These are phyloP conservation scores for Decorospora gaudefroyi DNA, from an alignment of 2,329 filamentous ascomycete species.

Conservation along the genomic window DNA sequence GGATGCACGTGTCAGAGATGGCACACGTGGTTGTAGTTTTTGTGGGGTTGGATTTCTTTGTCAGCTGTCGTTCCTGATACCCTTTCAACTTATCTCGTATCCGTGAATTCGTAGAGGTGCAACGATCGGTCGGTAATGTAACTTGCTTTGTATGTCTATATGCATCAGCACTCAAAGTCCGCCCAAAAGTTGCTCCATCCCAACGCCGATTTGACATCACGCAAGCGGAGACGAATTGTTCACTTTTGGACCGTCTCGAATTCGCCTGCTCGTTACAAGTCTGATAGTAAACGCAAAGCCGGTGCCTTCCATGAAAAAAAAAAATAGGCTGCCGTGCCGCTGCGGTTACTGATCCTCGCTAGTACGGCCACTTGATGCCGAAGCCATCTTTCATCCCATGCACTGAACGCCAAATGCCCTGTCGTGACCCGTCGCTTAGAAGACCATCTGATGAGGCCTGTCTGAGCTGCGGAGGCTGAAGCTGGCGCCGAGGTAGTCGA, in stretches of 20 bases:
- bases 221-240: conserved; percentile 37
- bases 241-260: conserved; percentile 50
- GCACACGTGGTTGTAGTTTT: conserved; percentile 3
- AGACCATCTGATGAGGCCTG: conserved; percentile 99
- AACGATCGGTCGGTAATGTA: conserved; percentile 23
- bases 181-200: conserved; percentile 27
- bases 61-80: conserved; percentile 11
- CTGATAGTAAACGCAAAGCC: conserved; percentile 49
- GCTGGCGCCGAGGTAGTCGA: conserved; percentile 89
- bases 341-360: conserved; percentile 44
- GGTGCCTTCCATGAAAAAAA: conserved; percentile 48
- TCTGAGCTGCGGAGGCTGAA: conserved; percentile 99
- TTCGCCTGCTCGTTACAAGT: conserved; percentile 50
- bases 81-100: conserved; percentile 9
- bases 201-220: conserved; percentile 44
- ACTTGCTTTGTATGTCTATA: conserved; percentile 35
- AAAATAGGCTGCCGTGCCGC: conserved; percentile 43
- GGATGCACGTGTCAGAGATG: background rate
- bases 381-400: conserved; percentile 50
- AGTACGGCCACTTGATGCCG: conserved; percentile 49
- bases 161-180: conserved; percentile 36
- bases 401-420: conserved; percentile 48
- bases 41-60: conserved; percentile 4
- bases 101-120: conserved; percentile 10
- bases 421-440: conserved; percentile 63